Evolutionary conservation across 257 asterid species (phyloP).

Genomic region (Catharanthus roseus): DNA sequence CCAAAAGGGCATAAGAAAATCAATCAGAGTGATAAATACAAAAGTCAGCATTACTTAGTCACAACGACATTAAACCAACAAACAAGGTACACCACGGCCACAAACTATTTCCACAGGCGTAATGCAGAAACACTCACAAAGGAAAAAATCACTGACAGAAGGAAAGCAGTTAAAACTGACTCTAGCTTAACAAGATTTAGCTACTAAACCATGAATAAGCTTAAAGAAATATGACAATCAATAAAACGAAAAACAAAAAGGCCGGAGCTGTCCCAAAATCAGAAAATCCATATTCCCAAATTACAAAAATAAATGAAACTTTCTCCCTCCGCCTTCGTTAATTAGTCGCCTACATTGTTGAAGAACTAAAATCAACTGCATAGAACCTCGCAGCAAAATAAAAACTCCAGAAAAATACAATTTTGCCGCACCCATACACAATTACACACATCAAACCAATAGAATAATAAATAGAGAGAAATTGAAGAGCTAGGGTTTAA

Average conservation of each 20-base stretch:
- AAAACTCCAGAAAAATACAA: neutral
- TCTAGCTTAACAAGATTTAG: neutral
- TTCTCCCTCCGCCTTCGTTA: neutral
- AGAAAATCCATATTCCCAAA: neutral
- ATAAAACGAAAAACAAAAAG: neutral
- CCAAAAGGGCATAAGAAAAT: neutral
- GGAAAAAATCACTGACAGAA: neutral
- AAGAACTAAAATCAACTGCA: neutral
- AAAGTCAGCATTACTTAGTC: neutral
- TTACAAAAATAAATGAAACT: neutral
- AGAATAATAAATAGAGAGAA: neutral
- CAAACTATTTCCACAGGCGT: too few relatives aligned
- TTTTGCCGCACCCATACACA: neutral
- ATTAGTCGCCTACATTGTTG: neutral
- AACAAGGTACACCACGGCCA: neutral
- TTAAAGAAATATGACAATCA: neutral
- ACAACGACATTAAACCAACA: neutral
- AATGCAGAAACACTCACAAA: neutral
- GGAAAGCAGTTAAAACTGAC: neutral
- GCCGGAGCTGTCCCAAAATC: neutral
- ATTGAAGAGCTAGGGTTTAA: conserved; percentile 23
- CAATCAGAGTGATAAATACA: neutral
- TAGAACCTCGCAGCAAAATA: neutral
- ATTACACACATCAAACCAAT: neutral
- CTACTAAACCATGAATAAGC: neutral